Conservation (phyloP, 208 protist species). For the Leishmania amazonensis region DNA sequence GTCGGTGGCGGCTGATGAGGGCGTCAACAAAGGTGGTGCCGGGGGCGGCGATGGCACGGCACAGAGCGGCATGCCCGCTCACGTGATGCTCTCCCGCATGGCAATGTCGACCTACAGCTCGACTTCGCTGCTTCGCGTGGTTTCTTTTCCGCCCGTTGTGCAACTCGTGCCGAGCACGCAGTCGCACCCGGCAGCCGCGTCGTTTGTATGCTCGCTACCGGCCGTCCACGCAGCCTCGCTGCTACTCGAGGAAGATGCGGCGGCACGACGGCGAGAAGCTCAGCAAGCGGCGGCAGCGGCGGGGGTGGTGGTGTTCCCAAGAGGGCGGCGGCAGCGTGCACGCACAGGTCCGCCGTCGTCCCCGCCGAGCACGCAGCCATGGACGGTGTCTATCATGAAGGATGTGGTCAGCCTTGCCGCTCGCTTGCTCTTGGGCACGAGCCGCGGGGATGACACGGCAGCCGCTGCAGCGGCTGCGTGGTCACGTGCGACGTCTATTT, state of each 20-base stretch:
- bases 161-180: neutral
- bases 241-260: conserved; percentile 11
- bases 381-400: conserved; percentile 3
- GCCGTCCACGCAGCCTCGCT: conserved; percentile 9
- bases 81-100: conserved; percentile 4
- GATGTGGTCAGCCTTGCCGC: neutral
- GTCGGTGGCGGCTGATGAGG: neutral
- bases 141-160: conserved; percentile 39
- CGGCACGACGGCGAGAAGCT: neutral
- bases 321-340: neutral
- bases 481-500: conserved; percentile 2
- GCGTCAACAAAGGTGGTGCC: neutral
- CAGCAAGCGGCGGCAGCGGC: conserved; percentile 8
- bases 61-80: neutral
- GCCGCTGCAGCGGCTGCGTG: neutral
- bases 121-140: conserved; percentile 20
- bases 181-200: neutral
- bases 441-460: neutral
- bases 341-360: neutral
- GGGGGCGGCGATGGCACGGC: neutral
- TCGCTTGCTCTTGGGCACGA: conserved; percentile 3
- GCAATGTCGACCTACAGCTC: conserved; percentile 8
- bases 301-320: neutral
- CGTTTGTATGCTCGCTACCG: conserved; percentile 14
- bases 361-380: neutral